phyloP scores from a whole-genome alignment of 176 grass and related monocot species.

The Lolium perenne region DNA sequence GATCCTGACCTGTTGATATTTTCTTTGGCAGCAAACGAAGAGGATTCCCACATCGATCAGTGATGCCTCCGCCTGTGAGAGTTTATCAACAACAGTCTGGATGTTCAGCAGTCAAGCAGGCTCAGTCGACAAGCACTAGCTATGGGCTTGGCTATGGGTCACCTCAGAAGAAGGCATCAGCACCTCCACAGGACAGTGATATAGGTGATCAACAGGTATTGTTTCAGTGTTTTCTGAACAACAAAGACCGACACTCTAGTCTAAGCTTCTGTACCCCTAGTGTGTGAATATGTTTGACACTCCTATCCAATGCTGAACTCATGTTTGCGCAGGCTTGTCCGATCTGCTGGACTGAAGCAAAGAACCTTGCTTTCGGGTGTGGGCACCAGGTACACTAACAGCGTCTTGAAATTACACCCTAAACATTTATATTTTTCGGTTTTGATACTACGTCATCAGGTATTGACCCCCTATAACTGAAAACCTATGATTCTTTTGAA shows the following conservation, averaged over 20 bases:
- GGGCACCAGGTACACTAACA: conserved; percentile 72
- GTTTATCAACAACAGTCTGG: conserved; percentile 36
- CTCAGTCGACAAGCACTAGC: conserved; percentile 30
- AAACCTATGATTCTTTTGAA: neutral
- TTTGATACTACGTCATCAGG: neutral
- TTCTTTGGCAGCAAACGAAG: conserved; percentile 57
- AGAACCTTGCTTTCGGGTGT: conserved; percentile 85
- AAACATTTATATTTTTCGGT: neutral
- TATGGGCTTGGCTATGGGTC: conserved; percentile 30
- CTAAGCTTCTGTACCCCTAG: neutral
- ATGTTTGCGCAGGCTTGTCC: conserved; percentile 61
- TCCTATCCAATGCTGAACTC: conserved; percentile 6
- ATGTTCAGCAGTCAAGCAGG: conserved; percentile 44
- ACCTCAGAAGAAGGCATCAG: conserved; percentile 33
- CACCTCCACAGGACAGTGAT: conserved; percentile 46
- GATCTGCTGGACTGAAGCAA: conserved; percentile 68
- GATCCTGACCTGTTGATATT: neutral
- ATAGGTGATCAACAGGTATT: conserved; percentile 73
- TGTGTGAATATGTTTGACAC: neutral
- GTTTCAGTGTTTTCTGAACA: conserved; percentile 6
- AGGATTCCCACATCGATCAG: conserved; percentile 49
- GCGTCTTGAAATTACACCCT: neutral
- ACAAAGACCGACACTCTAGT: neutral
- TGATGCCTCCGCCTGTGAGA: conserved; percentile 66
- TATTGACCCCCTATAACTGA: neutral